Base-by-base conservation (phyloP, 1,284 basidiomycete genomes). In the Prillingera fragicola region DNA sequence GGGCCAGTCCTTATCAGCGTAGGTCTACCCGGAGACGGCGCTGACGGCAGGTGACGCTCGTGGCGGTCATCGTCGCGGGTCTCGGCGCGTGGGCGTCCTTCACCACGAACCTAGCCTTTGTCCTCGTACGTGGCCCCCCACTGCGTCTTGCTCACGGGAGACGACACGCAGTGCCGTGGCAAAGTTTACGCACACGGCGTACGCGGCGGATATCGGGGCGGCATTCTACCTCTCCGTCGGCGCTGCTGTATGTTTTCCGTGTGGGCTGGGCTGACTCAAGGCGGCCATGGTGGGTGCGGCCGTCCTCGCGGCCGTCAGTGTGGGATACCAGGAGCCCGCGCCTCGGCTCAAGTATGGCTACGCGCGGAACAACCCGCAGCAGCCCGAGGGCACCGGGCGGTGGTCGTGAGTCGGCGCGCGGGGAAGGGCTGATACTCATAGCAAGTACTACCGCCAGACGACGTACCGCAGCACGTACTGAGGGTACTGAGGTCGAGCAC, bases 161-260 rank as follows among this genome's bases (percentile, higher is more conserved):
- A n/a, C n/a, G n/a, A n/a, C n/a, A n/a, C n/a, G n/a, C n/a, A n/a
- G n/a, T n/a, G n/a, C n/a, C n/a, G n/a, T n/a, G n/a, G n/a, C n/a
- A n/a, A 33, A 55, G 35, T 48, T 48, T 12, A 58, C 59, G 3
- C 34, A 64, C 25, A 56, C 48, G 23, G 34, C 36, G 5, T 48
- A 63, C 23, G 32, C 49, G 3, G 63, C 45, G 0, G 54, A 59
- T 32, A 46, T 69, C 9, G 65, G 67, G 2, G 61, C 57, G 26
- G 60, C 54, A 14, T 35, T 69, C 7, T 71, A 67, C 67, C 33
- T 71, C 9, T 54, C 55, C 13, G 38, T 70, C 12, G 65, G 45
- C 9, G 67, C 53, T n/a, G 55, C 59, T 3, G 69, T 68, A 22
- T 48, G 65, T 59, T 5, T 3, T 5, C 6, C 10, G 18, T 14